phyloP scores from a whole-genome alignment of 768 basidiomycete species.

The Lactarius vividus region DNA sequence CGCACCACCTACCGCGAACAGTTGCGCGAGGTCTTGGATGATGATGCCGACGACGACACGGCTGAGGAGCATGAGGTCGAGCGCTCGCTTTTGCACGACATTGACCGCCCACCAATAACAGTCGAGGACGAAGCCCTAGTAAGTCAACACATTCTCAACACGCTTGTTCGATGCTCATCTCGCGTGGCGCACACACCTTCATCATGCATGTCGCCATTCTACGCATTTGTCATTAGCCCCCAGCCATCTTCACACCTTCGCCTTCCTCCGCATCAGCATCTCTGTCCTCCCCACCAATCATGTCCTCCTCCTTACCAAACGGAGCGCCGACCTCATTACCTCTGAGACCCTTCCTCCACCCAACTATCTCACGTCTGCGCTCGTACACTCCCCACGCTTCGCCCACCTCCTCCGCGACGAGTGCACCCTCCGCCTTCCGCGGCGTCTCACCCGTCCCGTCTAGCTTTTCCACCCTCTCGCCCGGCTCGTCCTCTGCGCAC shows the following conservation, averaged over 20 bases:
- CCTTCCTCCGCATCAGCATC: conserved; percentile 36
- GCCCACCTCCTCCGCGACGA: conserved; percentile 43
- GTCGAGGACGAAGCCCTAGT: conserved; percentile 31
- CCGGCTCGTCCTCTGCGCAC: conserved; percentile 52
- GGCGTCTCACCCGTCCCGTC: conserved; percentile 56
- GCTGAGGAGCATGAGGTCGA: conserved; percentile 47
- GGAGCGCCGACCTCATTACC: conserved; percentile 33
- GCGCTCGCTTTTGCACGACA: conserved; percentile 42
- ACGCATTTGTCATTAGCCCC: conserved; percentile 24
- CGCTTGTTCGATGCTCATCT: conserved; percentile 30
- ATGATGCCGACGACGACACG: conserved; percentile 43
- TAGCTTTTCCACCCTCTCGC: conserved; percentile 69
- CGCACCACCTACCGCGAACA: conserved; percentile 61
- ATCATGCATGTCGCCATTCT: too few relatives aligned
- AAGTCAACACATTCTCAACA: conserved; percentile 31
- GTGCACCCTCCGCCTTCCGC: conserved; percentile 41
- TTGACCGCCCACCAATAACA: conserved; percentile 1
- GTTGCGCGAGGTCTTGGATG: conserved; percentile 68
- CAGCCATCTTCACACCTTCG: conserved; percentile 31
- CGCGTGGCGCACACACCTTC: conserved; percentile 32
- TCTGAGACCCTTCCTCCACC: conserved; percentile 60
- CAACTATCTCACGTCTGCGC: conserved; percentile 76
- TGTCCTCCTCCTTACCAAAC: conserved; percentile 38
- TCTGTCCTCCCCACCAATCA: conserved; percentile 40
- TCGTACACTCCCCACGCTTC: conserved; percentile 56